phyloP scores from a whole-genome alignment of 2,329 filamentous ascomycete species.

The Domatiomyces globalis region DNA sequence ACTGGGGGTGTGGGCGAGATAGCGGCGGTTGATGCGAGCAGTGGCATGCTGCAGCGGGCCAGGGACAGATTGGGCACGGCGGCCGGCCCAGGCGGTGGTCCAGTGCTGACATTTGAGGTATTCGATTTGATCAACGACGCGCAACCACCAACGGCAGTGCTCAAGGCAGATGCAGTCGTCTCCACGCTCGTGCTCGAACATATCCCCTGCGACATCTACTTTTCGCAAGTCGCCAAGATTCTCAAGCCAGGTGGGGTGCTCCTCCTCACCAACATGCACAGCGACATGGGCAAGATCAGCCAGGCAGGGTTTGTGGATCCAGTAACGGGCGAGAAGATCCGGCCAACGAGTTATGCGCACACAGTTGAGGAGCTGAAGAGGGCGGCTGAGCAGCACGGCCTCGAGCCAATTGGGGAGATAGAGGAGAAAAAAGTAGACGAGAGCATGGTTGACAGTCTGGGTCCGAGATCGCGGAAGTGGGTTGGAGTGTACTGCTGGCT shows the following conservation, averaged over 20 bases:
- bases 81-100: slow-evolving; percentile 1
- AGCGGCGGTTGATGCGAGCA: slow-evolving; percentile 43
- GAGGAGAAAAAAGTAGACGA: slow-evolving; percentile 35
- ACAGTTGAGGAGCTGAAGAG: slow-evolving; percentile 37
- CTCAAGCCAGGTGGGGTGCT: slow-evolving; percentile 37
- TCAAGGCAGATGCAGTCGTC: slow-evolving; percentile 28
- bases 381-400: slow-evolving; percentile 34
- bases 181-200: slow-evolving; percentile 54
- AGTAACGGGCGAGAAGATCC: slow-evolving; percentile 41
- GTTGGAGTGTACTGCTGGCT: slow-evolving; percentile 40
- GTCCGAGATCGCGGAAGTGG: slow-evolving; percentile 51
- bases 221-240: slow-evolving; percentile 32
- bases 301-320: slow-evolving; percentile 49
- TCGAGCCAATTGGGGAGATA: slow-evolving; percentile 30
- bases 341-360: slow-evolving; percentile 46
- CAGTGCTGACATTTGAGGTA: slow-evolving; percentile 20
- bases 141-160: slow-evolving; percentile 13
- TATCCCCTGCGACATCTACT: slow-evolving; percentile 42
- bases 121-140: slow-evolving; percentile 29
- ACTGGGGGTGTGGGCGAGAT: slow-evolving; percentile 25
- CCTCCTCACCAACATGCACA: slow-evolving; percentile 55
- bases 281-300: slow-evolving; percentile 41
- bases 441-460: slow-evolving; percentile 44
- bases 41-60: slow-evolving; percentile 44
- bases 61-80: slow-evolving; percentile 22